Base-by-base conservation (phyloP, 1,139 yeast genomes). In the Kurtzmaniella quercitrusa region DNA sequence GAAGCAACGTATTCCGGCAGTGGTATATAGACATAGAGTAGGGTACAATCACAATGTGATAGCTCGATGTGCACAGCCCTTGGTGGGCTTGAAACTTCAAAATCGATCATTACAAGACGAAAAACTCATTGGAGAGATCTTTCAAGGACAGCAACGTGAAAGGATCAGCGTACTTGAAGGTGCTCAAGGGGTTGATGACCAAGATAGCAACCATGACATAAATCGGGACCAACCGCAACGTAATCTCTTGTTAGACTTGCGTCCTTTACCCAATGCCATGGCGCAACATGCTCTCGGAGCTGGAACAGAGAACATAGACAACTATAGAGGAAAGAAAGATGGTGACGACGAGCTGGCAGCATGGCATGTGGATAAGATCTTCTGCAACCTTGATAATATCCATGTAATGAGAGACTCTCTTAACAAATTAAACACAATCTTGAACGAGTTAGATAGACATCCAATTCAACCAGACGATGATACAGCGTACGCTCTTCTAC, bases 261-360 rank as follows among this genome's bases (percentile, higher is more conserved):
- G 98, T 46, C 98, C 98, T 1, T 64, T 90, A 11, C 85, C 97
- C 0, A 93, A 93, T 62, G 98, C 98, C 10, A 80, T 90, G 81
- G 98, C 97, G 0, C 98, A 93, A 58, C 89, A 90, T 46, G 98
- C 98, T 0, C 66, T 93, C 23, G 98, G 98, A 6, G 98, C 98
- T 5, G 98, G 98, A 0, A 85, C 97, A 0, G 98, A 93, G 58
- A 85, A 79, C 52, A 87, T 90, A 74, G 98, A 91, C 48, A 81
- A 88, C 57, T 91, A 93, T 64, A 75, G 81, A 34, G 73, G 71
- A 2, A 49, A 49, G 38, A 15, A 33, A 3, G 34, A 34, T 17
- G 21, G 37, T 9, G 44, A 34, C 5, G 18, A 39, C 14, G 27
- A 31, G 10, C 33, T 31, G 15, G 14, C 39, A n/a, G 24, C 41